A percentile compares a stretch with the other conserved stretches of the same genome.
These are phyloP conservation scores for Colletotrichum chrysophilum DNA, from an alignment of 2,329 filamentous ascomycete genomes.

Conservation along the genomic window DNA sequence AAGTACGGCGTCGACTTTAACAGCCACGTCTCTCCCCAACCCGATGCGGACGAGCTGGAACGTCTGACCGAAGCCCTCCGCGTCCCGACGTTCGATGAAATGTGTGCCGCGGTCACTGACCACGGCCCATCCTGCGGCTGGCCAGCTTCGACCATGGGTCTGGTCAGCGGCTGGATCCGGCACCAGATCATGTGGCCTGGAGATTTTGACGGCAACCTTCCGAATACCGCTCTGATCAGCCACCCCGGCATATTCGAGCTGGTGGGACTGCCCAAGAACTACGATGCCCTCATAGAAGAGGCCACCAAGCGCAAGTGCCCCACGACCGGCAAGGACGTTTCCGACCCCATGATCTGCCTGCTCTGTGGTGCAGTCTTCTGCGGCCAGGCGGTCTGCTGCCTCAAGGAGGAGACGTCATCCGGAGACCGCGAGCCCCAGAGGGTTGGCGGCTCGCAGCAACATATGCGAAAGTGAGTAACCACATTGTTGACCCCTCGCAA, in stretches of 20 bases:
- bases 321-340: constrained; percentile 88
- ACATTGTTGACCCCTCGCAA: neutral
- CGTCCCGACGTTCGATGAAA: constrained; percentile 79
- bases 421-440: constrained; percentile 46
- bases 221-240: constrained; percentile 57
- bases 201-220: constrained; percentile 26
- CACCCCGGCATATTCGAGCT: constrained; percentile 96
- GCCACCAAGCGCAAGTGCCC: constrained; percentile 84
- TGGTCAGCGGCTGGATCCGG: constrained; percentile 75
- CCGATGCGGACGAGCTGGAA: constrained; percentile 78
- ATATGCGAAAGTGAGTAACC: constrained; percentile 77
- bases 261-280: constrained; percentile 89
- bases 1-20: constrained; percentile 90
- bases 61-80: constrained; percentile 79
- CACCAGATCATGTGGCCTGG: constrained; percentile 57
- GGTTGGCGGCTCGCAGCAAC: constrained; percentile 88
- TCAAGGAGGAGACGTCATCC: constrained; percentile 61
- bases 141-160: constrained; percentile 47
- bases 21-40: constrained; percentile 65
- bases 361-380: constrained; percentile 98
- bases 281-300: constrained; percentile 91
- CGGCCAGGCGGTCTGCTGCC: constrained; percentile 90
- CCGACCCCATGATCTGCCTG: constrained; percentile 89
- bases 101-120: constrained; percentile 67
- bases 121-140: constrained; percentile 51